Base-by-base conservation (phyloP, 257 asterid species). In the Fraxinus americana region DNA sequence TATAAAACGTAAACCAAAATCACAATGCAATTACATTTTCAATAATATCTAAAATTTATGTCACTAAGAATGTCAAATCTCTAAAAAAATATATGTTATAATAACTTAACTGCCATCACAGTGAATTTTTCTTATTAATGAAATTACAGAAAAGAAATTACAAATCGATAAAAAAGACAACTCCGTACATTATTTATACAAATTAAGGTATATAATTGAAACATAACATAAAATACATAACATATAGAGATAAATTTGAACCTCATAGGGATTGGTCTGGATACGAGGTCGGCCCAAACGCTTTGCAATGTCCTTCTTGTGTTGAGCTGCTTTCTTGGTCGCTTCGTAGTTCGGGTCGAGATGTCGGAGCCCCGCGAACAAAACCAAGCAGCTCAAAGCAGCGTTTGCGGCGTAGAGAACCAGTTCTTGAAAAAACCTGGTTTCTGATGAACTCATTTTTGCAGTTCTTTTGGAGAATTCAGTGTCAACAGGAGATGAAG, bases 291-390 rank as follows among this genome's bases (percentile, higher is more conserved):
- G 39, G 39, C 39, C 39, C 39, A 36, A 36, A 36, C 39, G 39
- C 39, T 36, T 36, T 82, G 90, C 97, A 30, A 87, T 78, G n/a
- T 91, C 99, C 12, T 41, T 11, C 48, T 41, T 9, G 48, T 10
- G 48, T 36, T 36, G 8, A 36, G 39, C 1, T 36, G 96, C 92
- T 82, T 93, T 95, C 82, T 89, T 89, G 50, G 94, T 75, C 0
- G 96, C 84, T 21, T 92, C 97, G 29, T 94, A 93, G 77, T 93
- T 91, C 63, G 97, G 97, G 93, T 93, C 98, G 54, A 92, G 80
- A 23, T 81, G 83, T 70, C 84, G n/a, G n/a, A n/a, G n/a, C n/a
- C n/a, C n/a, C n/a, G n/a, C n/a, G n/a, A n/a, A n/a, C n/a, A n/a
- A n/a, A n/a, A n/a, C n/a, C n/a, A n/a, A 83, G 77, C 91, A 86